Evolutionary conservation across 441 rosid species (phyloP).

Genomic region (Adansonia grandidieri): DNA sequence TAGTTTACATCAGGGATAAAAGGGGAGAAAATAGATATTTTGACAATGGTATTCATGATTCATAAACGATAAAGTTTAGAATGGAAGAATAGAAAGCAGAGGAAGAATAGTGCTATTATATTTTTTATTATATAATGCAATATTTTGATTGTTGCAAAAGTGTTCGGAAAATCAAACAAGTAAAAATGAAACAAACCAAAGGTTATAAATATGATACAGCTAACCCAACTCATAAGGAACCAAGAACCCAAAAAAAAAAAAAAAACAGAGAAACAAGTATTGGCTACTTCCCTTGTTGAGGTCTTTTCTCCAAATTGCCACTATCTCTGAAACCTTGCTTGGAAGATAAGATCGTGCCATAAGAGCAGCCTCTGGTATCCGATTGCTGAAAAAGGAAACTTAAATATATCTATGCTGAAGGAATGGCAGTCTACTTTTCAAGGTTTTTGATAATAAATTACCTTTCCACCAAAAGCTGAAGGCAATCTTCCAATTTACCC

Average conservation of each 20-base stretch:
- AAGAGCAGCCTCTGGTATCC: constrained; percentile 99
- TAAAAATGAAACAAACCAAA: not conserved
- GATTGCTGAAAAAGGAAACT: constrained; percentile 67
- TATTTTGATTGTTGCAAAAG: too few species aligned
- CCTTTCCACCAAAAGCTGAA: constrained; percentile 93
- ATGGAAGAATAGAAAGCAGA: too few species aligned
- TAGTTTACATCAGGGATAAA: not conserved
- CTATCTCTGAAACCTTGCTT: constrained; percentile 93
- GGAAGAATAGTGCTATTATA: not conserved
- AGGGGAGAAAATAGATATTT: not conserved
- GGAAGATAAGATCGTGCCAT: constrained; percentile 98
- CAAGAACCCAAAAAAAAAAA: constrained; percentile 11
- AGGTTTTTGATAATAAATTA: constrained; percentile 36
- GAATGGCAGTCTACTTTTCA: constrained; percentile 18
- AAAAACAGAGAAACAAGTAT: constrained; percentile 25
- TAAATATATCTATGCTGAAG: constrained; percentile 32
- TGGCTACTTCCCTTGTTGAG: constrained; percentile 69
- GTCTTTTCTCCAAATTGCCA: constrained; percentile 90
- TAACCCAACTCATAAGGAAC: not conserved
- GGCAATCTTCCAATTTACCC: constrained; percentile 92
- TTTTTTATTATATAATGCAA: too few species aligned
- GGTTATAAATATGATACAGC: not conserved
- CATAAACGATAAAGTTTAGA: not conserved
- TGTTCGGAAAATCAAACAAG: not conserved
- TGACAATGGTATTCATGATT: not conserved